Evolutionary conservation across 805 yeast species (phyloP).

Genomic region (Candida ortonii): DNA sequence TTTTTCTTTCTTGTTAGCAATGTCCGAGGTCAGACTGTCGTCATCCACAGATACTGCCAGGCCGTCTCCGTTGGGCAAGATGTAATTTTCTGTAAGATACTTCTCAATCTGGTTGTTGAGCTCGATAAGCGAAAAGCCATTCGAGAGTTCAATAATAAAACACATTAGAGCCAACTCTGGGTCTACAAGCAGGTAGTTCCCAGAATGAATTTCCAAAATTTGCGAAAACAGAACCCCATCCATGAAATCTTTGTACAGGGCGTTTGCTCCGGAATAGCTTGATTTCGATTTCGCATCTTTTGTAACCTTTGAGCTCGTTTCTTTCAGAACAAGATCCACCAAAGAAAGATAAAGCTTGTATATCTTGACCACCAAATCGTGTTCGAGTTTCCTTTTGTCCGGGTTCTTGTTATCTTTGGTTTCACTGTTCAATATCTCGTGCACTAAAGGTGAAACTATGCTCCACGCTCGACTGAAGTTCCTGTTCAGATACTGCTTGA

Average conservation of each 20-base stretch:
- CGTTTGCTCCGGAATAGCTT: background rate
- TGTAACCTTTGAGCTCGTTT: slow-evolving; percentile 2
- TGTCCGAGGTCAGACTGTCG: too few species aligned
- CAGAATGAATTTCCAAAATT: slow-evolving; percentile 13
- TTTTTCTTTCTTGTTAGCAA: slow-evolving; percentile 13
- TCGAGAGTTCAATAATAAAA: slow-evolving; percentile 31
- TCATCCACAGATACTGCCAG: too few species aligned
- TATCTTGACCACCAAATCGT: slow-evolving; percentile 18
- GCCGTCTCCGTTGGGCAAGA: slow-evolving; percentile 22
- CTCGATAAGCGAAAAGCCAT: slow-evolving; percentile 21
- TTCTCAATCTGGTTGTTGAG: slow-evolving; percentile 26
- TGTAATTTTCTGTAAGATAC: slow-evolving; percentile 15
- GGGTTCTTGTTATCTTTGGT: slow-evolving; percentile 1
- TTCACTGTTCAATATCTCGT: slow-evolving; percentile 12
- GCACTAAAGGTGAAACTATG: slow-evolving; percentile 21
- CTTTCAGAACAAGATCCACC: slow-evolving; percentile 29
- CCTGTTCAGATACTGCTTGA: slow-evolving; percentile 39
- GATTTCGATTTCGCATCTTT: too few species aligned
- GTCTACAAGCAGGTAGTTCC: slow-evolving; percentile 16
- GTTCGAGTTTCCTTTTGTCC: slow-evolving; percentile 6
- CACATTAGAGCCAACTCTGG: slow-evolving; percentile 30
- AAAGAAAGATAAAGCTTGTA: slow-evolving; percentile 30
- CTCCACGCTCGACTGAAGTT: slow-evolving; percentile 30
- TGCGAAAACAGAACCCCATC: slow-evolving; percentile 26
- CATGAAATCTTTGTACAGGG: slow-evolving; percentile 16